Conservation (phyloP, 208 protist species). For the Novymonas esmeraldas region DNA sequence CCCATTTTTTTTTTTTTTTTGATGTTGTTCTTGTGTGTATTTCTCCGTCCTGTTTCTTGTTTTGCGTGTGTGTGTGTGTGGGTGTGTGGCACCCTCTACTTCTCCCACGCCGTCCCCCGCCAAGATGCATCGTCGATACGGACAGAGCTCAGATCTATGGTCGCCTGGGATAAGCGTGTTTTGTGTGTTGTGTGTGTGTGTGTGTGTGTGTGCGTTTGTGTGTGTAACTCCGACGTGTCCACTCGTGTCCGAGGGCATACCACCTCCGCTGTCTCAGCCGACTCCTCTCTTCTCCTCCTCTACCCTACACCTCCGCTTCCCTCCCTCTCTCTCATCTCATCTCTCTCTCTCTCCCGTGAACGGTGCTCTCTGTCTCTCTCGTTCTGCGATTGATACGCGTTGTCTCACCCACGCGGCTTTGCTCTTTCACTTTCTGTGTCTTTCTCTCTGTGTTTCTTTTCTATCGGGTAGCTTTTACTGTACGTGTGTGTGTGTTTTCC, state of each 20-base stretch:
- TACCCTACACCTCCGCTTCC: neutral
- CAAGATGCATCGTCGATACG: too few species aligned
- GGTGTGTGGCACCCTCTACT: neutral
- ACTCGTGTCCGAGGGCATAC: neutral
- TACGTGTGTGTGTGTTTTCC: neutral
- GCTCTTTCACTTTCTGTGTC: neutral
- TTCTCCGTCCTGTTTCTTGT: neutral
- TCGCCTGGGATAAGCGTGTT: too few species aligned
- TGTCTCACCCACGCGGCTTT: too few species aligned
- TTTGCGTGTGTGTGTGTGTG: neutral
- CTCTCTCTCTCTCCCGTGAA: neutral
- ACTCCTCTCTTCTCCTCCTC: neutral
- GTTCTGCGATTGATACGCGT: too few species aligned
- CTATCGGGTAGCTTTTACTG: neutral
- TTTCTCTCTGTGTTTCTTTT: neutral
- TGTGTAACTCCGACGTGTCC: neutral
- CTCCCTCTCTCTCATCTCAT: neutral
- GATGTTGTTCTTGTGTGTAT: neutral
- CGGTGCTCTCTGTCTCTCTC: neutral
- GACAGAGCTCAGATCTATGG: too few species aligned
- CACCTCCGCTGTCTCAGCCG: neutral
- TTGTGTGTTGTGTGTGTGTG: too few species aligned
- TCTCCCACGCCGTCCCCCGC: neutral
- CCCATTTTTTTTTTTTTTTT: neutral
- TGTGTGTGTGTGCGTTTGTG: too few species aligned